Evolutionary conservation across 805 yeast genomes (phyloP).

Genomic region (Candida vartiovaarae): DNA sequence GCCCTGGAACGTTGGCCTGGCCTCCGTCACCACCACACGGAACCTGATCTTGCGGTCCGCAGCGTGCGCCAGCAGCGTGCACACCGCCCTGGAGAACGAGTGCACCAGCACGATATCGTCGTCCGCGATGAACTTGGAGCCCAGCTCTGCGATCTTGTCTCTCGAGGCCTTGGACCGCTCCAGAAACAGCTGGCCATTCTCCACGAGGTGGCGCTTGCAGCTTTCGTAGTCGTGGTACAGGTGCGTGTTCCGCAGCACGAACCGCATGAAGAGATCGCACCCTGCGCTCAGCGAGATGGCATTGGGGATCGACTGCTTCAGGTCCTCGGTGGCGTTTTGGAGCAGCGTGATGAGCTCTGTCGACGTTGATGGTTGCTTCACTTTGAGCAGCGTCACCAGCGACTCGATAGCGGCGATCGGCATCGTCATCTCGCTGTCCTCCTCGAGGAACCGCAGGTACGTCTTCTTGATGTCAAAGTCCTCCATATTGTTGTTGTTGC

Average conservation of each 20-base stretch:
- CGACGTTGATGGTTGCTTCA: slow-evolving; percentile 86
- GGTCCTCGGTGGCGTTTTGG: slow-evolving; percentile 63
- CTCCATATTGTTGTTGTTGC: slow-evolving; percentile 10
- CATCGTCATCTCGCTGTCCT: slow-evolving; percentile 97
- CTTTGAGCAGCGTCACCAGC: slow-evolving; percentile 71
- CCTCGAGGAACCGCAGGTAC: slow-evolving; percentile 72
- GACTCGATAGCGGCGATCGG: slow-evolving; percentile 98
- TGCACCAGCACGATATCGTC: slow-evolving; percentile 89
- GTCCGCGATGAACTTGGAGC: slow-evolving; percentile 84
- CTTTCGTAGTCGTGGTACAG: slow-evolving; percentile 92
- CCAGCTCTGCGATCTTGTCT: slow-evolving; percentile 78
- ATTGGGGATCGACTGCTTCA: slow-evolving; percentile 78
- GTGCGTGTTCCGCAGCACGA: slow-evolving; percentile 84
- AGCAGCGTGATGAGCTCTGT: slow-evolving; percentile 84
- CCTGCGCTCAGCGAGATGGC: slow-evolving; percentile 95
- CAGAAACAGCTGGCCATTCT: slow-evolving; percentile 87
- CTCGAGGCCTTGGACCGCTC: slow-evolving; percentile 89
- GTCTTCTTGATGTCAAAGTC: slow-evolving; percentile 77
- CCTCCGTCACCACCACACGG: slow-evolving; percentile 87
- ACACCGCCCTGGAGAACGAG: slow-evolving; percentile 87
- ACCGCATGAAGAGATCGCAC: slow-evolving; percentile 92
- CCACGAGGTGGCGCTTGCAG: slow-evolving; percentile 80
- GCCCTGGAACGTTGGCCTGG: slow-evolving; percentile 79
- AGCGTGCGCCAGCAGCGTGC: slow-evolving; percentile 67
- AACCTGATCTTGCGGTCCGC: slow-evolving; percentile 74